A percentile compares a stretch with the other conserved stretches of the same genome.
These are phyloP conservation scores for Penicillium herquei DNA, from an alignment of 495 filamentous ascomycete genomes.

Conservation along the genomic window DNA sequence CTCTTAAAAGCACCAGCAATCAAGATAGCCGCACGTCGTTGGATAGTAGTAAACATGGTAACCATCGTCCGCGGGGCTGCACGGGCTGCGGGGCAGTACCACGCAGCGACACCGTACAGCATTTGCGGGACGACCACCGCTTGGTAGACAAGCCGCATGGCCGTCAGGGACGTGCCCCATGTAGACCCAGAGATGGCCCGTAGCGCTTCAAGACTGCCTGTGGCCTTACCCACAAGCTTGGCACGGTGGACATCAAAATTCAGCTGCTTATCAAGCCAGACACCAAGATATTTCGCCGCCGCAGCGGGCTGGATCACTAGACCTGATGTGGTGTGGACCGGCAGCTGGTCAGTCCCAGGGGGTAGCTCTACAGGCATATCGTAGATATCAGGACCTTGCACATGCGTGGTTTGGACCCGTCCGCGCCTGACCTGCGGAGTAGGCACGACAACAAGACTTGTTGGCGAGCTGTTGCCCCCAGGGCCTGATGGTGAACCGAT, in stretches of 20 bases:
- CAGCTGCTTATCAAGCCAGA: conserved; percentile 19
- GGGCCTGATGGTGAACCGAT: no score
- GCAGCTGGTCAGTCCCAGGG: no score
- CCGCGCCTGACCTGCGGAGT: no score
- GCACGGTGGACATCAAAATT: conserved; percentile 8
- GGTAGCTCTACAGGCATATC: not conserved
- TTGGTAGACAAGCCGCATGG: conserved; percentile 15
- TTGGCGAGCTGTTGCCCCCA: no score
- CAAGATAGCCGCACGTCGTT: conserved; percentile 8
- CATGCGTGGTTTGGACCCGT: no score
- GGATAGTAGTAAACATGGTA: conserved; percentile 1
- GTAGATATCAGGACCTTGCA: no score
- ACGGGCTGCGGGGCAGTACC: not conserved
- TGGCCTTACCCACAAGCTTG: conserved; percentile 11
- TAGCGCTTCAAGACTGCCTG: conserved; percentile 9
- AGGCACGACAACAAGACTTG: no score
- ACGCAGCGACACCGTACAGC: conserved; percentile 14
- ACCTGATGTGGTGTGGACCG: no score
- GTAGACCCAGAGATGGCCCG: conserved; percentile 12
- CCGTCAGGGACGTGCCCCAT: conserved; percentile 10
- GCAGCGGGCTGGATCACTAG: no score
- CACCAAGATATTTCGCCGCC: conserved; percentile 14
- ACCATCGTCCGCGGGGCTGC: not conserved
- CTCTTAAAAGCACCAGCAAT: conserved; percentile 14
- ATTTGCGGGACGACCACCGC: conserved; percentile 20